Evolutionary conservation across 176 grass and related monocot genomes (phyloP).

Genomic region (Eragrostis nindensis): DNA sequence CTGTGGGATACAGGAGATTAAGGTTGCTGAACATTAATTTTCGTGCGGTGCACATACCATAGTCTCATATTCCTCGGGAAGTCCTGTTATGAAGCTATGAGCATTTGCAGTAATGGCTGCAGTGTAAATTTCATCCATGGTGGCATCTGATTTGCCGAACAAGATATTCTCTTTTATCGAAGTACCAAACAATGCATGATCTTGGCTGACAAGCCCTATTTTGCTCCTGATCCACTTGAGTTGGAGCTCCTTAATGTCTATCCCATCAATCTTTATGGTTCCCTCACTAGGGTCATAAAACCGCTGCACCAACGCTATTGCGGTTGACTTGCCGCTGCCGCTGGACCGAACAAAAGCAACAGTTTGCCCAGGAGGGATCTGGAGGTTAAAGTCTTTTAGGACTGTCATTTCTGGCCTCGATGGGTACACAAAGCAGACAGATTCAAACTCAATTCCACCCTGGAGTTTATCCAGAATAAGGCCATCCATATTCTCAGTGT

Average conservation of each 20-base stretch:
- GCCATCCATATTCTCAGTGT: conserved; percentile 60
- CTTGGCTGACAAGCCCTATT: conserved; percentile 95
- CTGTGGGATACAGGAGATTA: conserved; percentile 3
- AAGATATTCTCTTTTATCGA: conserved; percentile 93
- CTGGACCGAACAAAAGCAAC: conserved; percentile 83
- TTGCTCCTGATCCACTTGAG: conserved; percentile 85
- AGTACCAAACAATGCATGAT: conserved; percentile 89
- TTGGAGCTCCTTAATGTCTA: conserved; percentile 69
- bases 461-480: conserved; percentile 53
- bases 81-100: conserved; percentile 83
- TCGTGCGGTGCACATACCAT: conserved; percentile 52
- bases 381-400: conserved; percentile 75
- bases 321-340: conserved; percentile 92
- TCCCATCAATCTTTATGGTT: conserved; percentile 69
- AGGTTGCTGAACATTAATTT: conserved; percentile 1
- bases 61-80: conserved; percentile 91
- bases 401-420: conserved; percentile 70
- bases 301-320: conserved; percentile 79
- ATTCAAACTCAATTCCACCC: conserved; percentile 71
- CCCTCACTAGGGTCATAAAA: conserved; percentile 89
- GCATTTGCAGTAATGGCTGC: conserved; percentile 92
- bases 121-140: conserved; percentile 81
- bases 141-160: conserved; percentile 84
- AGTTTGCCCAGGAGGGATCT: conserved; percentile 73
- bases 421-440: conserved; percentile 71